Conservation (phyloP, 495 filamentous ascomycete genomes). For the Amphirosellinia nigrospora region DNA sequence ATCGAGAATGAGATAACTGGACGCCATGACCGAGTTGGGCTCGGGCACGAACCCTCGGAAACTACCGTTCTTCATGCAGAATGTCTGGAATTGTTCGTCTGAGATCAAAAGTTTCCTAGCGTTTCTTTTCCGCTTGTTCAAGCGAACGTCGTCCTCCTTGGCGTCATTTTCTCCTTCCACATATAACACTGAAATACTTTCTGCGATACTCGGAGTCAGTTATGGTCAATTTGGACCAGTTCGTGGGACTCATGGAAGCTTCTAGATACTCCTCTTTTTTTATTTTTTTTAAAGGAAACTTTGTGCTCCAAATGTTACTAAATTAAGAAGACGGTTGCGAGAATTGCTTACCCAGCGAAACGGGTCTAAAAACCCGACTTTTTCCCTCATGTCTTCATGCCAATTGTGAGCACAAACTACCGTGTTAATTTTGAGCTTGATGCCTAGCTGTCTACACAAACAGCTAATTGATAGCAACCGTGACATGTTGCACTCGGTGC, state of each 20-base stretch:
- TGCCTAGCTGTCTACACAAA: constrained; percentile 53
- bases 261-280: too few relatives aligned
- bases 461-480: constrained; percentile 49
- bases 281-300: too few relatives aligned
- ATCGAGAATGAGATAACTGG: constrained; percentile 59
- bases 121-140: constrained; percentile 44
- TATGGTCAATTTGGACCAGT: too few relatives aligned
- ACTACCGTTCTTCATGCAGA: constrained; percentile 56
- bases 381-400: constrained; percentile 61
- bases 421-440: constrained; percentile 67
- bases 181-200: constrained; percentile 65
- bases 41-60: constrained; percentile 55
- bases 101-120: constrained; percentile 55
- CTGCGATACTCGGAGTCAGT: too few relatives aligned
- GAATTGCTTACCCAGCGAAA: too few relatives aligned
- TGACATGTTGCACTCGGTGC: constrained; percentile 51
- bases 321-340: too few relatives aligned
- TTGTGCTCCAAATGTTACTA: too few relatives aligned
- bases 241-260: too few relatives aligned
- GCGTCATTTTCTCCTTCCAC: constrained; percentile 63
- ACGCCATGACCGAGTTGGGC: constrained; percentile 59
- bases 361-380: constrained; percentile 49
- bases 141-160: constrained; percentile 34
- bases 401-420: constrained; percentile 59
- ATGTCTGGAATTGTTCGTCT: constrained; percentile 53